Evolutionary conservation across 2,329 filamentous ascomycete genomes (phyloP).

Genomic region (Aspergillus versicolor): DNA sequence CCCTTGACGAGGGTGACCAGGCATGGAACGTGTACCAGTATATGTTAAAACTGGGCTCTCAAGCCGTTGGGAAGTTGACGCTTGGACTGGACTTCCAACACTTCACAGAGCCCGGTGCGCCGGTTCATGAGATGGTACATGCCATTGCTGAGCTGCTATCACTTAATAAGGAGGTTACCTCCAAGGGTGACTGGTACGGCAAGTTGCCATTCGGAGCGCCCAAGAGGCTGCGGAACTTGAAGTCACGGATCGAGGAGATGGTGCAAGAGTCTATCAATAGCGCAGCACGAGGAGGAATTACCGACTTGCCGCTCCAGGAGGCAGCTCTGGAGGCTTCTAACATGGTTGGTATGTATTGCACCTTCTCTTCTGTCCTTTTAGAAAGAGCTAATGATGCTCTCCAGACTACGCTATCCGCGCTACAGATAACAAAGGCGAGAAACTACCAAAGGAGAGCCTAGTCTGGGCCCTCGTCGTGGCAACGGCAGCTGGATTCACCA

Average conservation of each 20-base stretch:
- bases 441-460: constrained; percentile 48
- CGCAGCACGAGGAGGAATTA: constrained; percentile 22
- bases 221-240: constrained; percentile 34
- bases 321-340: constrained; percentile 43
- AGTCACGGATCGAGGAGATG: constrained; percentile 20
- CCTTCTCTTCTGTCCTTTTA: neutral
- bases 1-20: constrained; percentile 47
- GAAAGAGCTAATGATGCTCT: too few relatives aligned
- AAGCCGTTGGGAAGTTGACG: constrained; percentile 46
- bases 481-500: constrained; percentile 61
- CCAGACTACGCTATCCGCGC: constrained; percentile 56
- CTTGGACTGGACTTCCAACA: constrained; percentile 48
- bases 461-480: constrained; percentile 50
- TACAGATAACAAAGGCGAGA: constrained; percentile 55
- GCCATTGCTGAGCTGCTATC: constrained; percentile 52
- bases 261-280: constrained; percentile 24
- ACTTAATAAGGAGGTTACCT: constrained; percentile 60
- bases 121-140: constrained; percentile 52
- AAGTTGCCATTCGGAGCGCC: constrained; percentile 60
- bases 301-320: constrained; percentile 37
- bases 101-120: constrained; percentile 45
- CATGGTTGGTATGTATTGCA: constrained; percentile 39
- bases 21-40: constrained; percentile 52
- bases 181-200: constrained; percentile 57
- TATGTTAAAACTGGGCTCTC: constrained; percentile 50